Conservation (phyloP, 257 asterid species). For the Solanum verrucosum region DNA sequence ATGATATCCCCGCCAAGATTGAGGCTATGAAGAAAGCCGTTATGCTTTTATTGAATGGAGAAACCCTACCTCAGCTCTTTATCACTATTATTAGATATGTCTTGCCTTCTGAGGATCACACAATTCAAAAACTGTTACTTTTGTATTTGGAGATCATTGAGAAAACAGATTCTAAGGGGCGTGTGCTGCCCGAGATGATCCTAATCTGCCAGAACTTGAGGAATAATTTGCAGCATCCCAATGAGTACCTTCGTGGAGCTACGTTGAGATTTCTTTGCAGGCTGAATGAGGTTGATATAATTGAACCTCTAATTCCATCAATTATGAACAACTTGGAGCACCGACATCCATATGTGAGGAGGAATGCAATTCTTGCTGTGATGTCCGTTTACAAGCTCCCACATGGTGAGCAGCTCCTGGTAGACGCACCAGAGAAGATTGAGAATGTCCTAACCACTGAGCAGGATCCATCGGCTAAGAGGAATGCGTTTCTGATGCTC, state of each 20-base stretch:
- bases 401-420: constrained; percentile 83
- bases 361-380: constrained; percentile 82
- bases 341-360: constrained; percentile 69
- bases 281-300: constrained; percentile 72
- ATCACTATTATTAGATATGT: constrained; percentile 80
- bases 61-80: constrained; percentile 80
- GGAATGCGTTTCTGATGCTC: constrained; percentile 95
- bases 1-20: constrained; percentile 62
- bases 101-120: constrained; percentile 83
- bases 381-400: constrained; percentile 85
- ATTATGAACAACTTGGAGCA: constrained; percentile 78
- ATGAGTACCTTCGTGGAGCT: constrained; percentile 86
- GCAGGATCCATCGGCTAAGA: constrained; percentile 82
- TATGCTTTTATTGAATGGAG: constrained; percentile 88
- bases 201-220: constrained; percentile 84
- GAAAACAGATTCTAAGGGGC: constrained; percentile 79
- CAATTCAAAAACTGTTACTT: constrained; percentile 66
- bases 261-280: constrained; percentile 91
- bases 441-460: constrained; percentile 75
- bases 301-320: constrained; percentile 86
- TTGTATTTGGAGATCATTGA: constrained; percentile 80
- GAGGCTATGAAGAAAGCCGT: constrained; percentile 89
- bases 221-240: constrained; percentile 85
- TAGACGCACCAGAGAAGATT: constrained; percentile 89
- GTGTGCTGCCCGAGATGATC: constrained; percentile 82